Percentiles rank a stretch among this genome's conserved stretches.
These are phyloP conservation scores for Mycena vitilis DNA, from an alignment of 768 basidiomycete species.

Conservation along the genomic window DNA sequence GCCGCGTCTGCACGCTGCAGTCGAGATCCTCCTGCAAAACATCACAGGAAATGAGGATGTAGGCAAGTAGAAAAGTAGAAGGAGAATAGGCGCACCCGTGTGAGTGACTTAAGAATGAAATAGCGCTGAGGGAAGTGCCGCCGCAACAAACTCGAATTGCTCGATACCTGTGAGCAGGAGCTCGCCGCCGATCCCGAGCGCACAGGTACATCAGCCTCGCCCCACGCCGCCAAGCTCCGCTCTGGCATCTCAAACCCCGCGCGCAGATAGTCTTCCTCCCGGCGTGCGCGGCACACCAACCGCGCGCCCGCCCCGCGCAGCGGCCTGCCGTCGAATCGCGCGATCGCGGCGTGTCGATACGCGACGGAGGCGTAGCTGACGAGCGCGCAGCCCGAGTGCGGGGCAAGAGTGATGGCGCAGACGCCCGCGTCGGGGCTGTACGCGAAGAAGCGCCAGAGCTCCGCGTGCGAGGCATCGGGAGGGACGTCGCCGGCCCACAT, in stretches of 20 bases:
- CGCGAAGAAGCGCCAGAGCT: slow-evolving; percentile 88
- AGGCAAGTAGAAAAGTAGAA: slow-evolving; percentile 8
- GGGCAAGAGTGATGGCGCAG: slow-evolving; percentile 89
- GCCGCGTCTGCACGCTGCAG: slow-evolving; percentile 77
- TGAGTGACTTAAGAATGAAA: slow-evolving; percentile 92
- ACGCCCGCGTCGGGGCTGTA: slow-evolving; percentile 55
- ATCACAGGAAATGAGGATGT: too few species aligned
- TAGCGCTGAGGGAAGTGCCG: slow-evolving; percentile 86
- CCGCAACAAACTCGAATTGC: slow-evolving; percentile 82
- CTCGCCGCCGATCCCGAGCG: slow-evolving; percentile 45
- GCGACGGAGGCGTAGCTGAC: slow-evolving; percentile 82
- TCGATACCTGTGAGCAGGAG: slow-evolving; percentile 81
- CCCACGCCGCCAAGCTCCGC: slow-evolving; percentile 58
- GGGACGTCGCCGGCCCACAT: slow-evolving; percentile 98
- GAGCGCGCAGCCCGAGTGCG: slow-evolving; percentile 95
- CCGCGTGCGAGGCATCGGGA: slow-evolving; percentile 82
- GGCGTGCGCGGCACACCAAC: slow-evolving; percentile 86
- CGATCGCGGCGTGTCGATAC: slow-evolving; percentile 74
- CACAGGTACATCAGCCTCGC: neutral
- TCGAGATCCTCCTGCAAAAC: slow-evolving; percentile 75
- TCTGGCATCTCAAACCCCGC: slow-evolving; percentile 88
- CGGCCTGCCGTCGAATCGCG: slow-evolving; percentile 75
- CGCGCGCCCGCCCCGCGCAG: slow-evolving; percentile 74
- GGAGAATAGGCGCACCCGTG: slow-evolving; percentile 63
- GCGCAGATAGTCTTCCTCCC: slow-evolving; percentile 84